Evolutionary conservation across 306 rosid species (phyloP).

Genomic region (Dryas alaskensis): DNA sequence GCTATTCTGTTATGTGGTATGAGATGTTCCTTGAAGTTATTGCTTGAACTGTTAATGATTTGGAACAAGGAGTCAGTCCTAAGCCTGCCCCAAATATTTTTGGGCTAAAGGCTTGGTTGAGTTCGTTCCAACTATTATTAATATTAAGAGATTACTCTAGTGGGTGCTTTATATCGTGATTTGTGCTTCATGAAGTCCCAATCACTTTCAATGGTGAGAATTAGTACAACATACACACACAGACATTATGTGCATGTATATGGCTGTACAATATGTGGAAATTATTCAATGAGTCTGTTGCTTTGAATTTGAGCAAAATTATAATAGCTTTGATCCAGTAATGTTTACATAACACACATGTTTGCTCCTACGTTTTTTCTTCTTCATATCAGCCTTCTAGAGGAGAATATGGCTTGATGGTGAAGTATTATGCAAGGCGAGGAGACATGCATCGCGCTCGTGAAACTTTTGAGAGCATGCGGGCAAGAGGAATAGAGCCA

Average conservation of each 20-base stretch:
- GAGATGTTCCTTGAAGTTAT: not conserved
- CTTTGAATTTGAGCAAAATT: not conserved
- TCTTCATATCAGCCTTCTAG: slow-evolving; percentile 73
- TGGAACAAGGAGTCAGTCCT: not conserved
- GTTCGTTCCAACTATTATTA: not conserved
- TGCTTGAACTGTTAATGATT: not conserved
- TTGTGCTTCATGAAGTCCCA: not conserved
- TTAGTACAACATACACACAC: not conserved
- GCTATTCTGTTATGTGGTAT: not conserved
- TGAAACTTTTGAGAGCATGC: slow-evolving; percentile 89
- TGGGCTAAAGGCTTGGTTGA: not conserved
- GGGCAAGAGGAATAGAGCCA: slow-evolving; percentile 95
- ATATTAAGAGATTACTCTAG: not conserved
- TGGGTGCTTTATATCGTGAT: not conserved
- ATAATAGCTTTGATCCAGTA: not conserved
- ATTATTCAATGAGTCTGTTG: slow-evolving; percentile 11
- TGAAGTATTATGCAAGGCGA: slow-evolving; percentile 86
- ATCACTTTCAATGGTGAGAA: not conserved
- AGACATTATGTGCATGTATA: not conserved
- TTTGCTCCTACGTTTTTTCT: slow-evolving; percentile 23
- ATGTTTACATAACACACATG: not conserved
- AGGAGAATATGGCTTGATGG: slow-evolving; percentile 90
- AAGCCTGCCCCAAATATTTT: not conserved
- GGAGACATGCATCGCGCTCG: slow-evolving; percentile 97
- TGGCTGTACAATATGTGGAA: not conserved